Conservation (phyloP, 202 grass and related monocot species). For the Carex sylvatica region DNA sequence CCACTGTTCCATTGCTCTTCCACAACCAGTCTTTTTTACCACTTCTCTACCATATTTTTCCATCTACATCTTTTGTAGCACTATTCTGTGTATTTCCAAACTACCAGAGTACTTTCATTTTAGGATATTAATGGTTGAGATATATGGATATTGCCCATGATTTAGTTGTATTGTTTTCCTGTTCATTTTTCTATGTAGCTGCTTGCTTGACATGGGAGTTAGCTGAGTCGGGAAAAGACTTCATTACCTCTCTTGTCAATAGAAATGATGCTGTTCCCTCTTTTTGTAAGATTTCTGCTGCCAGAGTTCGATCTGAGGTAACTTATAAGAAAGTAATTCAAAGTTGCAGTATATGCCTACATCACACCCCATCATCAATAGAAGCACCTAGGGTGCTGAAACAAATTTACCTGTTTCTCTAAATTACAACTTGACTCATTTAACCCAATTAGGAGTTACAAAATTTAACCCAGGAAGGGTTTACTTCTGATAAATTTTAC, state of each 20-base stretch:
- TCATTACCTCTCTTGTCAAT: constrained; percentile 83
- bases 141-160: background rate
- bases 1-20: background rate
- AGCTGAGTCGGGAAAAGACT: constrained; percentile 75
- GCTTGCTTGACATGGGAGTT: constrained; percentile 92
- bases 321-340: background rate
- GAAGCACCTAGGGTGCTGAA: background rate
- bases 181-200: constrained; percentile 43
- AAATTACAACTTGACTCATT: background rate
- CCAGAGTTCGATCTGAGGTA: constrained; percentile 80
- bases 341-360: background rate
- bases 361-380: background rate
- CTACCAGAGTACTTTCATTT: background rate
- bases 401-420: background rate
- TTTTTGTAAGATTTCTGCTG: constrained; percentile 67
- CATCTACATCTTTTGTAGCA: background rate
- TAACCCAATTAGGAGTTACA: background rate
- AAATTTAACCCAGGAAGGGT: constrained; percentile 1
- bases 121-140: background rate
- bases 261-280: constrained; percentile 77
- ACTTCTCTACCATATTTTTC: background rate
- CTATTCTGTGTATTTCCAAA: background rate
- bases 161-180: constrained; percentile 3
- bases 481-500: background rate
- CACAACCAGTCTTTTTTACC: background rate